Percentiles rank a stretch among this genome's conserved stretches.
Evolutionary conservation across 108 stramenopile species (phyloP).

Genomic region (Fragilariopsis cylindrus): DNA sequence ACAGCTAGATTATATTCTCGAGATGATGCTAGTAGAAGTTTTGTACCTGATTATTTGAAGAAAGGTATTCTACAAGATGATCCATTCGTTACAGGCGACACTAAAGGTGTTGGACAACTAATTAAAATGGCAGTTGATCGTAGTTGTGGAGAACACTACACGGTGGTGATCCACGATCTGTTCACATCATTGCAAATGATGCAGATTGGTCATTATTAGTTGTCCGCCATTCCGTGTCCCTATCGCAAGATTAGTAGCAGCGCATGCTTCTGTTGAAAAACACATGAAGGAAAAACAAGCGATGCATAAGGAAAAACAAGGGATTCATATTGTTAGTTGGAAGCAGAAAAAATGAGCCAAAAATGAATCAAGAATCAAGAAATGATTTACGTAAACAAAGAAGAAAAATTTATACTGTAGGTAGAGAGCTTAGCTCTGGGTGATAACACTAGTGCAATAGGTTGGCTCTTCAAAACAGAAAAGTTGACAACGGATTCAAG

Average conservation of each 20-base stretch:
- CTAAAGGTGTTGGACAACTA: conserved; percentile 80
- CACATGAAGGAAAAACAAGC: too few species aligned
- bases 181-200: conserved; percentile 65
- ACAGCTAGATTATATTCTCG: conserved; percentile 75
- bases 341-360: too few species aligned
- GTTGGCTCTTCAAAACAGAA: too few species aligned
- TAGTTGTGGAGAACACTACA: conserved; percentile 69
- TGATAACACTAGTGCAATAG: too few species aligned
- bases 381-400: too few species aligned
- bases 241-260: conserved; percentile 79
- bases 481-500: too few species aligned
- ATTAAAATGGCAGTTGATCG: conserved; percentile 56
- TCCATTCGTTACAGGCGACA: conserved; percentile 84
- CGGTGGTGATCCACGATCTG: conserved; percentile 81
- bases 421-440: too few species aligned
- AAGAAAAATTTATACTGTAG: too few species aligned
- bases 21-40: conserved; percentile 74
- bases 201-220: conserved; percentile 80
- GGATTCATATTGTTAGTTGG: too few species aligned
- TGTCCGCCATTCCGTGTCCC: conserved; percentile 91
- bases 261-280: conserved; percentile 43
- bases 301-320: too few species aligned
- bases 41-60: conserved; percentile 78
- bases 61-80: conserved; percentile 79
- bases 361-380: too few species aligned